A percentile compares a stretch with the other conserved stretches of the same genome.
Conservation (phyloP, 2,329 filamentous ascomycete genomes). For the Sclerotinia trifoliorum region DNA sequence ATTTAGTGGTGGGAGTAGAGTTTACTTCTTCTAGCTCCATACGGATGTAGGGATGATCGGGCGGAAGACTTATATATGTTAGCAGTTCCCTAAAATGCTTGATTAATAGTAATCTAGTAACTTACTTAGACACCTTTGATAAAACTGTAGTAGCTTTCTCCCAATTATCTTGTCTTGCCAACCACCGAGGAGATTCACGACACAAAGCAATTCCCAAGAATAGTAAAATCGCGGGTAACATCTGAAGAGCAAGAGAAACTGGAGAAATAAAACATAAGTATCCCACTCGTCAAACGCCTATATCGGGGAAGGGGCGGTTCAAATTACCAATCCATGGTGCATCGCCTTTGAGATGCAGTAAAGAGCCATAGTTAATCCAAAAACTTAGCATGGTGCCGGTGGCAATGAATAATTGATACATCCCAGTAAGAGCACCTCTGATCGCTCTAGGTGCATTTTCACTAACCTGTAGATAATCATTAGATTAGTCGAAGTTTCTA, state of each 20-base stretch:
- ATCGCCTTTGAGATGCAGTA: constrained; percentile 19
- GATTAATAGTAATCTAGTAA: constrained; percentile 12
- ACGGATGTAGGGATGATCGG: constrained; percentile 53
- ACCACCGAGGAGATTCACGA: constrained; percentile 62
- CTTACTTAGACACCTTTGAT: constrained; percentile 46
- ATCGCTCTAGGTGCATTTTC: constrained; percentile 53
- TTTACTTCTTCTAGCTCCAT: constrained; percentile 52
- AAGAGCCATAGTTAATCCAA: constrained; percentile 46
- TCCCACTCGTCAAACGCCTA: too few species aligned
- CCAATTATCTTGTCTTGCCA: constrained; percentile 66
- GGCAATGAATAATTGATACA: constrained; percentile 50
- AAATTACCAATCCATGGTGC: constrained; percentile 17
- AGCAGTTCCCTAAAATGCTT: constrained; percentile 40
- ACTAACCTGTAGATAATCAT: constrained; percentile 48
- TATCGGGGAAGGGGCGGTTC: too few species aligned
- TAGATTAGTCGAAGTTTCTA: constrained; percentile 30
- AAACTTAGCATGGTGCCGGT: constrained; percentile 44
- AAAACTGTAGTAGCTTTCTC: constrained; percentile 59
- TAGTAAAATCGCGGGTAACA: constrained; percentile 61
- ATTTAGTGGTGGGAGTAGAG: constrained; percentile 21
- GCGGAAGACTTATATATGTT: constrained; percentile 49
- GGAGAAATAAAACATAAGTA: constrained; percentile 46
- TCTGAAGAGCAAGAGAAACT: constrained; percentile 64
- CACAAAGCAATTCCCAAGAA: constrained; percentile 61
- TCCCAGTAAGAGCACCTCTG: constrained; percentile 50